Base-by-base conservation (phyloP, 768 basidiomycete species). In the Mycena haematopus region DNA sequence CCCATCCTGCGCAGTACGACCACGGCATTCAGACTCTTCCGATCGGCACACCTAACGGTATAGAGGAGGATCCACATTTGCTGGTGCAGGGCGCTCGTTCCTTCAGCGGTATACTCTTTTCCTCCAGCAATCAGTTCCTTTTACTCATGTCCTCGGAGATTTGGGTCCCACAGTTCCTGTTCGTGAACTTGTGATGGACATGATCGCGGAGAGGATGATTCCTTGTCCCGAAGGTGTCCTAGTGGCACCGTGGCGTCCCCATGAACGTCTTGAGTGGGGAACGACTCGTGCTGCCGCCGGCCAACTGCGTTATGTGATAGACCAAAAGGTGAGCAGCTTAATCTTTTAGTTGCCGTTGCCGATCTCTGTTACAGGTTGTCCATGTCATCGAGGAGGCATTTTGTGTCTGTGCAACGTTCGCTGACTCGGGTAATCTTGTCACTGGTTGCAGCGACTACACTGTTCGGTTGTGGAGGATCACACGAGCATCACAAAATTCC, bases 401-500 rank as follows among this genome's bases (percentile, higher is more conserved):
- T 49, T 89, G 89, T 60, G 87, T 82, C 13, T 92, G 92, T 58
- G 93, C 91, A 2, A 80, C 81, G 2, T 95, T 96, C 69, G 89
- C 92, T 1, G 92, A 95, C 71, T 75, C 82, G 8, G 82, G 81
- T 22, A 86, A 84, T 38, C 79, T 97, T 15, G 85, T 92, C 17
- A 95, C 94, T 1, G 94, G 93, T 2, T 91, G 89, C 15, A 83
- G 83, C 45, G 91, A 93, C 70, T 87, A 89, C 62, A 89, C 88
- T 11, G 86, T 97, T n/a, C 86, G 92, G 5, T 75, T 95, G 29
- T 97, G 95, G 95, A 87, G 81, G 63, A 65, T 91, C 10, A 74
- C 74, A 13, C 82, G 83, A 25, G 76, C 78, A 33, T 76, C 69
- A 52, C 33, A 56, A 67, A 42, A 69, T 27, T 69, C 60, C 54